A percentile compares a stretch with the other conserved stretches of the same genome.
These are phyloP conservation scores for Filobasidium floriforme DNA, from an alignment of 768 basidiomycete genomes.

Conservation along the genomic window DNA sequence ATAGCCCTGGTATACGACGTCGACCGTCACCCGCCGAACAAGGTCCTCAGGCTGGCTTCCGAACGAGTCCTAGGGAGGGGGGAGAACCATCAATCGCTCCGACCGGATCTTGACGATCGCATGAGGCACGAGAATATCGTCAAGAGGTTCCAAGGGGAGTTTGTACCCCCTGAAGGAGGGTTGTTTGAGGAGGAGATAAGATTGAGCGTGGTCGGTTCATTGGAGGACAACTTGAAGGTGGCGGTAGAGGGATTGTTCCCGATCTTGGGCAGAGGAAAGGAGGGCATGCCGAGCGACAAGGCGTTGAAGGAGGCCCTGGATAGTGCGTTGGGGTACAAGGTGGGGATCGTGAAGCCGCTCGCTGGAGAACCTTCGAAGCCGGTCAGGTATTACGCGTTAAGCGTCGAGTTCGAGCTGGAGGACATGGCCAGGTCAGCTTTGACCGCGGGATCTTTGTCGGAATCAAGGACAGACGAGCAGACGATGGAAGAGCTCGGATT, in stretches of 20 bases:
- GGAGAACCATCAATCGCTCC: slow-evolving; percentile 72
- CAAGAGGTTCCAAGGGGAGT: slow-evolving; percentile 63
- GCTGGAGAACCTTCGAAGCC: slow-evolving; percentile 41
- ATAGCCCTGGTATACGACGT: slow-evolving; percentile 74
- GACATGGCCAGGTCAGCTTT: slow-evolving; percentile 51
- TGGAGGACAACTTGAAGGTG: slow-evolving; percentile 66
- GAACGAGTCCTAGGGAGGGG: slow-evolving; percentile 70
- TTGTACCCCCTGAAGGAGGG: slow-evolving; percentile 48
- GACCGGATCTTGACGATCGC: slow-evolving; percentile 50
- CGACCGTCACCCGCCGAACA: slow-evolving; percentile 53
- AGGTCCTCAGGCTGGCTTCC: slow-evolving; percentile 65
- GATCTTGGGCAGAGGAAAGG: slow-evolving; percentile 51
- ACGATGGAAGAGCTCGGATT: slow-evolving; percentile 27
- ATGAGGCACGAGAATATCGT: slow-evolving; percentile 69
- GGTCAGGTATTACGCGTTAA: slow-evolving; percentile 69
- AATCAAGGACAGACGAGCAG: neutral
- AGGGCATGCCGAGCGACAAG: slow-evolving; percentile 52
- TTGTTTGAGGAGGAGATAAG: slow-evolving; percentile 57
- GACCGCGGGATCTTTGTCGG: too few species aligned
- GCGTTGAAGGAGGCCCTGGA: slow-evolving; percentile 53
- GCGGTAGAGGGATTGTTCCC: slow-evolving; percentile 53
- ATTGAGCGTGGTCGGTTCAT: slow-evolving; percentile 33
- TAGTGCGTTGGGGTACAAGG: slow-evolving; percentile 49
- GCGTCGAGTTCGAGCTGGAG: slow-evolving; percentile 63
- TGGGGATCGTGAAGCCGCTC: slow-evolving; percentile 41